Evolutionary conservation across 2,329 filamentous ascomycete species (phyloP), one percentile per base, ranked within the genome.

Genomic region (Venturia asperata): DNA sequence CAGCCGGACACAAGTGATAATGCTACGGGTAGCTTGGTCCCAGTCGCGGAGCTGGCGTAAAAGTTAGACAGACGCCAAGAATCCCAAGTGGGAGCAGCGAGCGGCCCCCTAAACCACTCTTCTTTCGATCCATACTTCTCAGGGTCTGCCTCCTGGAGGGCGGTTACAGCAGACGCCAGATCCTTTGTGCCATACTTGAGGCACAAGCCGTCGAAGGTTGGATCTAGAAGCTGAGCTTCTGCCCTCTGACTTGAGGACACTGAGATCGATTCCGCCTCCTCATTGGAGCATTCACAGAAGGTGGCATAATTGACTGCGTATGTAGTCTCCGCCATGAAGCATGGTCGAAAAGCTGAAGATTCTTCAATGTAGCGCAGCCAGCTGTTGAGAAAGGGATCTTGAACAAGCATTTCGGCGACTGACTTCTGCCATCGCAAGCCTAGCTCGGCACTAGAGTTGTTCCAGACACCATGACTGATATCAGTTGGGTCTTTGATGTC

Each of bases 401-500:
- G 39, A 41, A 55, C 24, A 13, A 56, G 49, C 2, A 56, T 15
- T 34, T 34, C 30, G 17, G 49, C 24, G 30, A 34, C 30, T 5
- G 10, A 5, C 17, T 56, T 56, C 24, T 56, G 49, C 49, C 30
- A 56, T 7, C 30, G 24, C 2, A 30, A 56, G 19, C 49, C 15
- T 5, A 9, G 11, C 5, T 15, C 6, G 24, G 6, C 24, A 17
- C 15, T 24, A 6, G 49, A 11, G 13, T 19, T 56, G 49, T 24
- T 56, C 49, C 30, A 56, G 10, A 56, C 49, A 15, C 7, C 15
- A 27, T 19, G 11, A 34, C 24, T 56, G 21, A 56, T 34, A 21
- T 56, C 49, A 13, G 70, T 63, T 4, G 70, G 67, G 42, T 43
- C 45, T 19, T 66, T 67, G 7, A 71, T 68, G 64, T 72, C 70